phyloP scores from a whole-genome alignment of 164 flowering plant genomes.

The Cinnamomum micranthum region DNA sequence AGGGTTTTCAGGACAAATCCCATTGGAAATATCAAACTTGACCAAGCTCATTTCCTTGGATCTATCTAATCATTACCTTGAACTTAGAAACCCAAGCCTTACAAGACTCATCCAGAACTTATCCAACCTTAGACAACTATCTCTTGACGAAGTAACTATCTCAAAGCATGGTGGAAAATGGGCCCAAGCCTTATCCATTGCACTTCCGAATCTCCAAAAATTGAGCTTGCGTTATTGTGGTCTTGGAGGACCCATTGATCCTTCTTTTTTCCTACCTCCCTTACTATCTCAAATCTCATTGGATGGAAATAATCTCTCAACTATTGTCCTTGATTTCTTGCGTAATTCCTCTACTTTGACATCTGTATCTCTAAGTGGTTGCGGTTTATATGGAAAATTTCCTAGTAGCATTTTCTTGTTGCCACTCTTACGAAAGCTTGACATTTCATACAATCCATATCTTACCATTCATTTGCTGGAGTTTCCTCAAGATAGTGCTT shows the following conservation, averaged over 20 bases:
- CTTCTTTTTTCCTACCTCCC: constrained; percentile 16
- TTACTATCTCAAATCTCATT: constrained; percentile 24
- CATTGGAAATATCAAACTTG: too few species aligned
- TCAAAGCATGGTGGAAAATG: constrained; percentile 25
- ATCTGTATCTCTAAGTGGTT: constrained; percentile 16
- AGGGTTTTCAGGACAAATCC: too few species aligned
- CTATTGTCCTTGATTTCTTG: constrained; percentile 27
- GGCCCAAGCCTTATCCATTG: constrained; percentile 28
- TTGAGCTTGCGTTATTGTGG: constrained; percentile 29
- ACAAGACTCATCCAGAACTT: constrained; percentile 21
- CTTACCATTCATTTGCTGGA: constrained; percentile 26
- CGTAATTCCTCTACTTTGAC: constrained; percentile 26
- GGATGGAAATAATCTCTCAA: constrained; percentile 21
- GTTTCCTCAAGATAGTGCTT: too few species aligned
- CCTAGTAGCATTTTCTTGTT: constrained; percentile 24
- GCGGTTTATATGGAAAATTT: constrained; percentile 25
- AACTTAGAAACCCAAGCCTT: constrained; percentile 27
- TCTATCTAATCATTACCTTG: background rate
- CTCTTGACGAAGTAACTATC: constrained; percentile 31
- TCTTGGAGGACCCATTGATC: constrained; percentile 27
- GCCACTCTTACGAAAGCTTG: constrained; percentile 19
- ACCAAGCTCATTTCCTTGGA: too few species aligned
- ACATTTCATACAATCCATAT: constrained; percentile 16
- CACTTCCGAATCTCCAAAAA: constrained; percentile 24
- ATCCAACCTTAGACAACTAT: constrained; percentile 22